Evolutionary conservation across 2,329 filamentous ascomycete genomes (phyloP).

Genomic region (Cyphellophora europaea): DNA sequence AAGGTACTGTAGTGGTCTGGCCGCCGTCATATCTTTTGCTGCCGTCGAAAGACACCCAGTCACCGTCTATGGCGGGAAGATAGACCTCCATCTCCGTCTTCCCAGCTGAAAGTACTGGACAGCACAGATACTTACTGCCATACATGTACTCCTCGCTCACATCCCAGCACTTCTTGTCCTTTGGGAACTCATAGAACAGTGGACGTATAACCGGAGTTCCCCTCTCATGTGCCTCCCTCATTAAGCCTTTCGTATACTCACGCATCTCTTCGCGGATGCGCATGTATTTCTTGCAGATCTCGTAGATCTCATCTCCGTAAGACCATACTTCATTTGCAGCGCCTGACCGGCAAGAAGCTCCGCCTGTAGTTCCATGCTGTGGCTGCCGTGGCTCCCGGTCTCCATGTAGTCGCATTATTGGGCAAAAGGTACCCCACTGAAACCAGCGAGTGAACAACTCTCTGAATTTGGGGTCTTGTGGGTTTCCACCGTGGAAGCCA

Average conservation of each 20-base stretch:
- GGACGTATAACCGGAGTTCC: constrained; percentile 54
- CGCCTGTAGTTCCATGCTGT: constrained; percentile 28
- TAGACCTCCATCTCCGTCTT: constrained; percentile 40
- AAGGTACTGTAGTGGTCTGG: too few species aligned
- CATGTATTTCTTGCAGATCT: constrained; percentile 53
- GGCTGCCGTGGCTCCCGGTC: constrained; percentile 52
- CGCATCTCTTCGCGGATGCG: constrained; percentile 48
- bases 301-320: constrained; percentile 52
- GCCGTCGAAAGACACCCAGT: too few species aligned
- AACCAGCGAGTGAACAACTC: constrained; percentile 61
- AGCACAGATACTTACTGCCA: constrained; percentile 49
- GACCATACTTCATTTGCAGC: constrained; percentile 58
- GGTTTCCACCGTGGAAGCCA: too few species aligned
- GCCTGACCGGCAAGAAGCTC: constrained; percentile 33
- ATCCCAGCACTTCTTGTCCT: constrained; percentile 45
- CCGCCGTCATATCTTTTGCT: too few species aligned
- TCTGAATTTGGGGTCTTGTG: too few species aligned
- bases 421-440: constrained; percentile 55
- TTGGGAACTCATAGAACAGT: constrained; percentile 55
- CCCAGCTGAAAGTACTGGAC: constrained; percentile 45
- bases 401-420: constrained; percentile 59
- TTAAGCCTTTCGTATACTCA: constrained; percentile 48
- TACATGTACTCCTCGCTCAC: constrained; percentile 57
- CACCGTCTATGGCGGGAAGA: too few species aligned
- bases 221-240: constrained; percentile 50